Evolutionary conservation across 345 rosid species (phyloP).

Genomic region (Populus ilicifolia): DNA sequence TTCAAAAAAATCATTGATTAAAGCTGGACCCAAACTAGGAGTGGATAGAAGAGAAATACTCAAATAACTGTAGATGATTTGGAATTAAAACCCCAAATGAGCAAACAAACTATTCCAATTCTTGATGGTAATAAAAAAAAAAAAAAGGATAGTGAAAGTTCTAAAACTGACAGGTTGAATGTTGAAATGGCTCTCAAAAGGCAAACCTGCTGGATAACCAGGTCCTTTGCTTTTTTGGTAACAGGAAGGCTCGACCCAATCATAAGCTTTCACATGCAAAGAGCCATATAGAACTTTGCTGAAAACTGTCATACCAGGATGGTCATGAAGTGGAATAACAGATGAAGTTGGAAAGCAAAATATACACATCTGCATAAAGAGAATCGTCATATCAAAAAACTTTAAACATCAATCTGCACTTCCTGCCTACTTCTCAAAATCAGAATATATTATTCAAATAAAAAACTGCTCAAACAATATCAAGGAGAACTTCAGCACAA

Average conservation of each 20-base stretch:
- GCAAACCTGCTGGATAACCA: slow-evolving; percentile 42
- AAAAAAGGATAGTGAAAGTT: background rate
- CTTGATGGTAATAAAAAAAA: background rate
- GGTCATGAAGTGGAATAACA: slow-evolving; percentile 93
- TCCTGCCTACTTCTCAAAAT: background rate
- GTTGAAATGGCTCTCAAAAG: slow-evolving; percentile 8
- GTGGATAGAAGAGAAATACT: background rate
- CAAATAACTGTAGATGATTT: slow-evolving; percentile 3
- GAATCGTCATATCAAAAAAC: slow-evolving; percentile 7
- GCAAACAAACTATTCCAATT: background rate
- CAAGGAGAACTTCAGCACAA: background rate
- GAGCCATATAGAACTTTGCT: slow-evolving; percentile 93
- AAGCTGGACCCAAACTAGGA: background rate
- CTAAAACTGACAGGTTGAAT: background rate
- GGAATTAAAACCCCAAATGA: background rate
- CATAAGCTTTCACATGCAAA: slow-evolving; percentile 88
- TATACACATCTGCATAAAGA: slow-evolving; percentile 74
- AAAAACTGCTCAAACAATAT: background rate
- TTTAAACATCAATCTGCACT: background rate
- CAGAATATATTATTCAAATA: background rate
- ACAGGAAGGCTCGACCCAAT: slow-evolving; percentile 86
- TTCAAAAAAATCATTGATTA: background rate
- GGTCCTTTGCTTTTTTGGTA: slow-evolving; percentile 42
- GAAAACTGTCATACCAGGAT: slow-evolving; percentile 93
- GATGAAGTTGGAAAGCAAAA: slow-evolving; percentile 94